Base-by-base conservation (phyloP, 352 stramenopile species). In the Phytopythium sindhum region DNA sequence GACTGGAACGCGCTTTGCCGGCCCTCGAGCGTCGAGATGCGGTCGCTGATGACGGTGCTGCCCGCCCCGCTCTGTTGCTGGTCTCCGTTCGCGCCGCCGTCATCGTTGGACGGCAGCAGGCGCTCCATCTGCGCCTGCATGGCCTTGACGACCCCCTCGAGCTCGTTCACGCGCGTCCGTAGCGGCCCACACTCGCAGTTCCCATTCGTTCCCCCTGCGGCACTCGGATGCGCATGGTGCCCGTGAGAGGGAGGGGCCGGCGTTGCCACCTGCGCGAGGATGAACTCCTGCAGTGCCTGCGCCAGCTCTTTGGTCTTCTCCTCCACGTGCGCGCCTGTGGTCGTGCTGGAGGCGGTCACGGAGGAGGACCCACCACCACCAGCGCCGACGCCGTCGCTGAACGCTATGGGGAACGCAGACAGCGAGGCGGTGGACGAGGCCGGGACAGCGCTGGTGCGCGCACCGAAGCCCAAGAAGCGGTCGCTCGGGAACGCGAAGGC, bases 1-100 rank as follows among this genome's bases (percentile, higher is more conserved):
- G 80, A 89, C 76, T 89, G 80, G 65, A 89, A 89, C 50, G 80
- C 78, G 39, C 78, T 88, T 61, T 89, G 80, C 6, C 80, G 76
- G 2, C 80, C 80, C 60, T 89, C 80, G 11, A 89, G 64, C 35
- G 80, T 89, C 53, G 80, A 89, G 28, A 94, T 83, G 47, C 84
- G 73, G 61, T 59, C 53, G 21, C 23, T 53, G 11, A 58, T 7
- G 24, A n/a, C 26, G 28, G 50, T n/a, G 50, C 28, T 23, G 52
- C 29, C 31, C 9, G n/a, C n/a, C n/a, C n/a, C n/a, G n/a, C n/a
- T n/a, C n/a, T n/a, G n/a, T n/a, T n/a, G n/a, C n/a, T n/a, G n/a
- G n/a, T n/a, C n/a, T n/a, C n/a, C n/a, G n/a, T n/a, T n/a, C n/a
- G n/a, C n/a, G n/a, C n/a, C n/a, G n/a, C n/a, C n/a, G n/a, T n/a